Conservation (phyloP, 2,329 filamentous ascomycete genomes). For the Colletotrichum somersetense region DNA sequence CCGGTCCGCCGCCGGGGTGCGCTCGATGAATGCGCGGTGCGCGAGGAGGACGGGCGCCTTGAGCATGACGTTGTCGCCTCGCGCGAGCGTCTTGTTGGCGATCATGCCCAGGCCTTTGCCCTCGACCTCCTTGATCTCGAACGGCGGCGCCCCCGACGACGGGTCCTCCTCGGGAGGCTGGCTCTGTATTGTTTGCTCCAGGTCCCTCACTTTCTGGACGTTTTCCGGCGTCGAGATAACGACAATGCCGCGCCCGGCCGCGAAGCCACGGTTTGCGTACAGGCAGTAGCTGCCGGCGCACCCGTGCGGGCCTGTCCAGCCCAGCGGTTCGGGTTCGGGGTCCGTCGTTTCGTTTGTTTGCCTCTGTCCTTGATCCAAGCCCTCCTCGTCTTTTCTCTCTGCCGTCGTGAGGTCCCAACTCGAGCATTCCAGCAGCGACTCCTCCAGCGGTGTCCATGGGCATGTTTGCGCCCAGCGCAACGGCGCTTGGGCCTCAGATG, state of each 20-base stretch:
- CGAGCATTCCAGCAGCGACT: conserved; percentile 29
- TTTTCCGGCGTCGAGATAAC: conserved; percentile 51
- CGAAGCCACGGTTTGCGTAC: conserved; percentile 53
- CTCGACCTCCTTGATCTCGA: conserved; percentile 44
- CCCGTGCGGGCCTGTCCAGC: conserved; percentile 37
- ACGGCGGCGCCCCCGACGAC: conserved; percentile 30
- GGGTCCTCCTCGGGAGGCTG: background rate
- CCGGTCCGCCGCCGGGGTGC: conserved; percentile 17
- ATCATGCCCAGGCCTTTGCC: conserved; percentile 46
- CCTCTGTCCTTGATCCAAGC: background rate
- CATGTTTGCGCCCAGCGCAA: conserved; percentile 11
- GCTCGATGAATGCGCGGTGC: conserved; percentile 42
- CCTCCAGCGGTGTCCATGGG: conserved; percentile 26
- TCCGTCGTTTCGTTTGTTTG: conserved; percentile 1
- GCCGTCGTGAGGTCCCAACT: background rate
- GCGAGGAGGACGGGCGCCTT: conserved; percentile 38
- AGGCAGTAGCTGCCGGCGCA: conserved; percentile 48
- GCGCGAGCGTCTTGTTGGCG: conserved; percentile 44
- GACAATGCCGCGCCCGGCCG: conserved; percentile 54
- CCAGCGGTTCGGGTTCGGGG: background rate
- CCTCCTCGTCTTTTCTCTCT: background rate
- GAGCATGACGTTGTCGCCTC: conserved; percentile 42
- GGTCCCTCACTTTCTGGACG: conserved; percentile 23
- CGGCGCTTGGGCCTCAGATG: conserved; percentile 18
- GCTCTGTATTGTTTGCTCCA: background rate